Base-by-base conservation (phyloP, 371 early-diverging fungal species). In the Mucor velutinosus region DNA sequence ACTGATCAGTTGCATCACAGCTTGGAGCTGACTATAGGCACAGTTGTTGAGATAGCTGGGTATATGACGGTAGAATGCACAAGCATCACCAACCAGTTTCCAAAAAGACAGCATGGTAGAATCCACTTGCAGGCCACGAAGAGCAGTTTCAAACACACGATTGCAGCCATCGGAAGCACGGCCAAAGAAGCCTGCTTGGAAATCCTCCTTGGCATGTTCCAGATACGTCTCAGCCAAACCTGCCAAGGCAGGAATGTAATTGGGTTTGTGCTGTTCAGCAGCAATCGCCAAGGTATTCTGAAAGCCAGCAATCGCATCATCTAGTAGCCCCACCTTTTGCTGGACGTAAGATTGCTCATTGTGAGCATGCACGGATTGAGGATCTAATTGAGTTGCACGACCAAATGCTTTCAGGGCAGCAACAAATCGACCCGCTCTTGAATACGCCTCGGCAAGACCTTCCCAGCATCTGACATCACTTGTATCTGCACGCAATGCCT, bases 381-480 rank as follows among this genome's bases (percentile, higher is more conserved):
- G 88, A 17, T 87, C 83, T 1, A 96, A 82, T 15, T 92, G 91
- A 7, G 82, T 79, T 7, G 91, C 91, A 27, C 93, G 86, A 12
- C 75, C 84, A 67, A 94, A 92, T 0, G 95, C 97, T 65, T 90
- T 94, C 60, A 87, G 73, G 0, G 95, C 89, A 0, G 98, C 94
- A 43, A 88, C 86, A 74, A 87, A 92, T 29, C 96, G 90, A 4
- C 98, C 98, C 62, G 92, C 92, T 27, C 83, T 81, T n/a, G 85
- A 73, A 71, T 97, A 97, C 0, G 93, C 88, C 68, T 95, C 95
- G 11, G 91, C 95, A 29, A 97, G 82, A 4, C 94, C 95, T 70
- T 92, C 91, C 97, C 97, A 97, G 43, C 89, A 89, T 27, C 76
- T 70, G 0, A 84, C 67, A 70, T 93, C 87, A 14, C 85, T 81